These are phyloP conservation scores for Megacollybia marginata DNA, from an alignment of 768 basidiomycete genomes.

Conservation along the genomic window DNA sequence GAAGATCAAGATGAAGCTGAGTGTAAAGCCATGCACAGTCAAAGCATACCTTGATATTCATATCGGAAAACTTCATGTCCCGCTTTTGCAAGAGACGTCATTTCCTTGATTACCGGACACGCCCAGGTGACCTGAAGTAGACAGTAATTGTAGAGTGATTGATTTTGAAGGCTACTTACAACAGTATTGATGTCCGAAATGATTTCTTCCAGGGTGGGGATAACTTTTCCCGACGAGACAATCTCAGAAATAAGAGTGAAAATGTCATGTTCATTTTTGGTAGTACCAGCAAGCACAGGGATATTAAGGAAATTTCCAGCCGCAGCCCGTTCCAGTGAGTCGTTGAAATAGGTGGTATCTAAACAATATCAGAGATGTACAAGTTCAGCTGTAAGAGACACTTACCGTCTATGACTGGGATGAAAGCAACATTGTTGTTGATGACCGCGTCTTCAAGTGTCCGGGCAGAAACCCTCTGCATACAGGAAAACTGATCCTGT, in stretches of 20 bases:
- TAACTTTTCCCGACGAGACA: conserved; percentile 16
- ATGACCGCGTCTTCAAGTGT: conserved; percentile 26
- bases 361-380: neutral
- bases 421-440: conserved; percentile 19
- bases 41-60: conserved; percentile 17
- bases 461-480: conserved; percentile 24
- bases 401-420: conserved; percentile 25
- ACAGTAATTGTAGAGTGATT: no score
- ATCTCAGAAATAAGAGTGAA: conserved; percentile 22
- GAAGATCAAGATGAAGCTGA: neutral
- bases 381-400: neutral
- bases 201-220: conserved; percentile 22
- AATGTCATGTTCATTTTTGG: conserved; percentile 26
- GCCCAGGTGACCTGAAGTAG: conserved; percentile 17
- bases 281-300: conserved; percentile 23
- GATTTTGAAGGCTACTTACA: no score
- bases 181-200: conserved; percentile 20
- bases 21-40: neutral
- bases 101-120: conserved; percentile 20
- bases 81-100: conserved; percentile 20
- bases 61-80: conserved; percentile 21
- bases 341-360: conserved; percentile 27
- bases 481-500: conserved; percentile 26
- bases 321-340: conserved; percentile 16
- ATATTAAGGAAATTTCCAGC: conserved; percentile 24